Percentiles rank a stretch among this genome's conserved stretches.
Conservation (phyloP, 192 early-diverging fungal genomes). For the Podila verticillata region DNA sequence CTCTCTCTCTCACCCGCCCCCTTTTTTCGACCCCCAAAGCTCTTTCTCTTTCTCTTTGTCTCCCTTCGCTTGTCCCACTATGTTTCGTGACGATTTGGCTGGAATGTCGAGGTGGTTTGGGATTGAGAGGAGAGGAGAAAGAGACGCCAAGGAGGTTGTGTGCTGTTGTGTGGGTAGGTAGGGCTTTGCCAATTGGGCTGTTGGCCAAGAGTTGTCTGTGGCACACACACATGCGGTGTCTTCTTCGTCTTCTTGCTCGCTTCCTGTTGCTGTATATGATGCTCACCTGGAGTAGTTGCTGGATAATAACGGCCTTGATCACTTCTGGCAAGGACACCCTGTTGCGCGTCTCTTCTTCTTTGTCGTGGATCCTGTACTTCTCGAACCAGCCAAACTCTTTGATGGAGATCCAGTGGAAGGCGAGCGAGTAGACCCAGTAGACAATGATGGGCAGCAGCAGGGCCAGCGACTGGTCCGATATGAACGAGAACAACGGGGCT, state of each 20-base stretch:
- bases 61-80: constrained; percentile 8
- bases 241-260: too few relatives aligned
- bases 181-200: too few relatives aligned
- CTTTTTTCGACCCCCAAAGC: constrained; percentile 1
- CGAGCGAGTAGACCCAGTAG: constrained; percentile 78
- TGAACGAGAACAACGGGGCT: constrained; percentile 51
- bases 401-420: constrained; percentile 70
- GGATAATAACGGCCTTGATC: constrained; percentile 69
- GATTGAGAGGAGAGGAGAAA: not conserved
- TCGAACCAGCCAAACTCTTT: constrained; percentile 70
- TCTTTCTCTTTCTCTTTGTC: not conserved
- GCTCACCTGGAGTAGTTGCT: constrained; percentile 71
- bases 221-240: too few relatives aligned
- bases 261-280: not conserved
- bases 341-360: constrained; percentile 66
- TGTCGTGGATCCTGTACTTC: constrained; percentile 73
- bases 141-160: too few relatives aligned
- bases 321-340: constrained; percentile 72
- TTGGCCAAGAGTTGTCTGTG: too few relatives aligned
- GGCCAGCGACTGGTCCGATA: constrained; percentile 61
- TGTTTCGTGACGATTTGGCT: not conserved
- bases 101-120: not conserved
- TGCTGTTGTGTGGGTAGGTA: too few relatives aligned
- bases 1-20: not conserved
- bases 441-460: constrained; percentile 64